phyloP scores from a whole-genome alignment of 257 asterid genomes.

The Solanum etuberosum region DNA sequence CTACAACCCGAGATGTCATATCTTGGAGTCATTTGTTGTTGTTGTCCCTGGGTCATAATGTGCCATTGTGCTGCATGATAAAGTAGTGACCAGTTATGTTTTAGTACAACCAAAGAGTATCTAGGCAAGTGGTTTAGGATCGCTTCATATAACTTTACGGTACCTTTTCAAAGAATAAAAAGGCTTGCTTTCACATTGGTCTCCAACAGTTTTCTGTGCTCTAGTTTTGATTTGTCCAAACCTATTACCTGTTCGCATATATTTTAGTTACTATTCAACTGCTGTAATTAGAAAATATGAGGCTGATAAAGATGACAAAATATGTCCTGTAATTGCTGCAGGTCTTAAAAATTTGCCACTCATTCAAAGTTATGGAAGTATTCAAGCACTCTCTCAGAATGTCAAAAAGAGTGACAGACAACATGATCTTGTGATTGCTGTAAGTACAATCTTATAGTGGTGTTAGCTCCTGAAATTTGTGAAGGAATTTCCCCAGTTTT shows the following conservation, averaged over 20 bases:
- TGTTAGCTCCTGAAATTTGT: neutral
- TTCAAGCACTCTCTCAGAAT: slow-evolving; percentile 47
- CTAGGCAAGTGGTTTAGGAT: neutral
- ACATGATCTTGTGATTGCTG: slow-evolving; percentile 84
- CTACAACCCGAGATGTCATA: neutral
- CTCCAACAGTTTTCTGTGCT: neutral
- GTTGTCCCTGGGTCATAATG: neutral
- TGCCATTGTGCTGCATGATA: neutral
- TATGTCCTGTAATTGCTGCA: slow-evolving; percentile 11
- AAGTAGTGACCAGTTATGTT: neutral
- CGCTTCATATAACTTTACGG: neutral
- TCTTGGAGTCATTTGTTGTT: neutral
- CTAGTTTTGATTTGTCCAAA: neutral
- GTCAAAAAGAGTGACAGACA: slow-evolving; percentile 59
- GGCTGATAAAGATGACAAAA: neutral
- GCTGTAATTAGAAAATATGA: neutral
- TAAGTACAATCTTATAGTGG: slow-evolving; percentile 27
- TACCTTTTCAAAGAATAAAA: neutral
- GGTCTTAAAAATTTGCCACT: slow-evolving; percentile 56
- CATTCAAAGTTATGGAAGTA: slow-evolving; percentile 63
- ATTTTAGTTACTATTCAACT: neutral
- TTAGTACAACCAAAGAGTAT: neutral
- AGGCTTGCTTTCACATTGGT: neutral
- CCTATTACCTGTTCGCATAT: neutral
- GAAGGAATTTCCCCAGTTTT: neutral